Conservation (phyloP, 208 protist genomes). For the Leishmania turanica region DNA sequence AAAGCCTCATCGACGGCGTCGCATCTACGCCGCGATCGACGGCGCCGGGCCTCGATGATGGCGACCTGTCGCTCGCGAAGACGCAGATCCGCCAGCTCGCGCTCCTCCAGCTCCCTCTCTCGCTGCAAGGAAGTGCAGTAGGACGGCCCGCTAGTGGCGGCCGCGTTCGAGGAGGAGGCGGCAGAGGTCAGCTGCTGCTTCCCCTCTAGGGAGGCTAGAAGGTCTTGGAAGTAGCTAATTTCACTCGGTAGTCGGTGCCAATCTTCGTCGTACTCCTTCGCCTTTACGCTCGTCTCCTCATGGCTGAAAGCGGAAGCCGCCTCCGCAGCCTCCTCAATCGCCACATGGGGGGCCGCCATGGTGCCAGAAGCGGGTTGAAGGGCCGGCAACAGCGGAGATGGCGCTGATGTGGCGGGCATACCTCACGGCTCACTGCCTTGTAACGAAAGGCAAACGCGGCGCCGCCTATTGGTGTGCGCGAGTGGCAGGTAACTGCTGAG, state of each 20-base stretch:
- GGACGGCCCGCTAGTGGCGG: not conserved
- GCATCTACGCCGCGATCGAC: slow-evolving; percentile 40
- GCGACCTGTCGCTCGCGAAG: slow-evolving; percentile 48
- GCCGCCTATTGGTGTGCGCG: not conserved
- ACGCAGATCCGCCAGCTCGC: slow-evolving; percentile 23
- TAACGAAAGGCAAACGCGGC: not conserved
- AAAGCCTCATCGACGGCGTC: slow-evolving; percentile 85
- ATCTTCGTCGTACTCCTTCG: slow-evolving; percentile 20
- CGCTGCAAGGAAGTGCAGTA: not conserved
- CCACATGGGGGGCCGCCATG: not conserved
- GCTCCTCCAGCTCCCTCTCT: slow-evolving; percentile 21
- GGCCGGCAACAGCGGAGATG: not conserved
- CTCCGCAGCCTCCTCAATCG: not conserved
- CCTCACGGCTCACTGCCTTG: not conserved
- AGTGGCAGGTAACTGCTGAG: not conserved
- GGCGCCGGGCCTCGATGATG: slow-evolving; percentile 45
- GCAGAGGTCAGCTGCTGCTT: not conserved
- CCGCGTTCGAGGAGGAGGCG: not conserved
- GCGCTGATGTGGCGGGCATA: not conserved
- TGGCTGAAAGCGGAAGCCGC: not conserved
- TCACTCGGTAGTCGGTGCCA: slow-evolving; percentile 36
- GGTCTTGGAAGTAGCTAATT: slow-evolving; percentile 20
- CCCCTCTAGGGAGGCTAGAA: slow-evolving; percentile 16
- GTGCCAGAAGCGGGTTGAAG: slow-evolving; percentile 9
- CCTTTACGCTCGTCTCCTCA: not conserved